Conservation (phyloP, 2,329 filamentous ascomycete genomes). For the Mycogone perniciosa region DNA sequence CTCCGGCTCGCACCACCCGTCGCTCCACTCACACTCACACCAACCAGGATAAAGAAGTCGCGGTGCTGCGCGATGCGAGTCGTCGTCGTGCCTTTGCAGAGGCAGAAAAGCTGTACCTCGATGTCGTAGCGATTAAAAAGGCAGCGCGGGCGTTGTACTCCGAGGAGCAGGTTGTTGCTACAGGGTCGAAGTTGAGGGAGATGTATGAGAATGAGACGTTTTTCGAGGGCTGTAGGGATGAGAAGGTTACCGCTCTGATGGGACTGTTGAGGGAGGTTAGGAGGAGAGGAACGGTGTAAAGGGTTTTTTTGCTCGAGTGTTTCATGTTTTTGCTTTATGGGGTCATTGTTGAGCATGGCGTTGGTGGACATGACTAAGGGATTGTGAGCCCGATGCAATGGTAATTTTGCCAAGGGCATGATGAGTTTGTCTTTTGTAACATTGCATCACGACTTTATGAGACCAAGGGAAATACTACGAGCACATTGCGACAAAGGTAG, state of each 20-base stretch:
- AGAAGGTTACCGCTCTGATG: slow-evolving; percentile 15
- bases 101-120: slow-evolving; percentile 22
- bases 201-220: slow-evolving; percentile 25
- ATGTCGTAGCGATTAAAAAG: slow-evolving; percentile 19
- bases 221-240: slow-evolving; percentile 17
- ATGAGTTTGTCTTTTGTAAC: too few relatives aligned
- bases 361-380: not conserved
- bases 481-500: too few relatives aligned
- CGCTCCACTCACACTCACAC: slow-evolving; percentile 2
- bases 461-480: too few relatives aligned
- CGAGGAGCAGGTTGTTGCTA: slow-evolving; percentile 17
- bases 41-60: slow-evolving; percentile 8
- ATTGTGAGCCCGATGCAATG: not conserved
- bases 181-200: slow-evolving; percentile 21
- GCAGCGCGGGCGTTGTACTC: slow-evolving; percentile 19
- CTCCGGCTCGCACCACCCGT: not conserved
- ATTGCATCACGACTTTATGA: too few relatives aligned
- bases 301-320: not conserved
- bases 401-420: too few relatives aligned
- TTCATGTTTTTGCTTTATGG: not conserved
- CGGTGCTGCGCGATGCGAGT: slow-evolving; percentile 11
- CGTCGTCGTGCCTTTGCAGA: slow-evolving; percentile 15
- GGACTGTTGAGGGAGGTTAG: slow-evolving; percentile 13
- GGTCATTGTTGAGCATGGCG: not conserved
- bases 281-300: slow-evolving; percentile 13